Conservation (phyloP, 2,329 filamentous ascomycete species). For the Chaetomium sp. region DNA sequence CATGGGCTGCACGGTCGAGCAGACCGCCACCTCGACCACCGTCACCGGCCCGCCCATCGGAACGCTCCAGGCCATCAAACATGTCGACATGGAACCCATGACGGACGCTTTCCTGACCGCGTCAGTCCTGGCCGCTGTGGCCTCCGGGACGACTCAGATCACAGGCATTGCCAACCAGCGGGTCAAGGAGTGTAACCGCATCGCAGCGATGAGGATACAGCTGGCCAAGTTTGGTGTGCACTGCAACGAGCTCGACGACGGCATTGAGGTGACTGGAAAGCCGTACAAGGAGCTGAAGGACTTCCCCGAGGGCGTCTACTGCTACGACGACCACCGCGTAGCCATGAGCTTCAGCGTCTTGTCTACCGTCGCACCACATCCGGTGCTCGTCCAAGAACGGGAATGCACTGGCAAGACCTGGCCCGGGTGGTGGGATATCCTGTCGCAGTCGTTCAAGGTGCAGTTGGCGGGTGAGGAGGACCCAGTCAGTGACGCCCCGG, state of each 20-base stretch:
- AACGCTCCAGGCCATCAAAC: constrained; percentile 63
- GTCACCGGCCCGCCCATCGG: constrained; percentile 82
- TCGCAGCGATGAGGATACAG: constrained; percentile 90
- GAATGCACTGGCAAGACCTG: constrained; percentile 96
- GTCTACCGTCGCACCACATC: constrained; percentile 60
- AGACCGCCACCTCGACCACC: constrained; percentile 79
- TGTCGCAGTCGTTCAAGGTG: constrained; percentile 72
- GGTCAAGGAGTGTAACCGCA: constrained; percentile 97
- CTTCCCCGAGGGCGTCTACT: constrained; percentile 67
- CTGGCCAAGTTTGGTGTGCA: constrained; percentile 86
- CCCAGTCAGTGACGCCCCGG: constrained; percentile 22
- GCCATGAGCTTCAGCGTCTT: constrained; percentile 98
- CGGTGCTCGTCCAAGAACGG: constrained; percentile 76
- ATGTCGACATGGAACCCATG: constrained; percentile 98
- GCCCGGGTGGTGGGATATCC: constrained; percentile 96
- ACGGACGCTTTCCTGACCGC: constrained; percentile 97
- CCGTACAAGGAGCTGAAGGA: constrained; percentile 42
- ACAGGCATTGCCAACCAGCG: constrained; percentile 94
- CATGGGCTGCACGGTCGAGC: constrained; percentile 89
- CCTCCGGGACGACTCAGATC: constrained; percentile 75
- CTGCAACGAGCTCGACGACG: constrained; percentile 85
- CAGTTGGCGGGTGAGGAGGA: constrained; percentile 68
- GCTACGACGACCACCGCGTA: constrained; percentile 95
- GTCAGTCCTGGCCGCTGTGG: constrained; percentile 85
- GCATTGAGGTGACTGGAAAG: constrained; percentile 66